phyloP scores from a whole-genome alignment of 345 rosid species.

The Arabidopsis suecica region DNA sequence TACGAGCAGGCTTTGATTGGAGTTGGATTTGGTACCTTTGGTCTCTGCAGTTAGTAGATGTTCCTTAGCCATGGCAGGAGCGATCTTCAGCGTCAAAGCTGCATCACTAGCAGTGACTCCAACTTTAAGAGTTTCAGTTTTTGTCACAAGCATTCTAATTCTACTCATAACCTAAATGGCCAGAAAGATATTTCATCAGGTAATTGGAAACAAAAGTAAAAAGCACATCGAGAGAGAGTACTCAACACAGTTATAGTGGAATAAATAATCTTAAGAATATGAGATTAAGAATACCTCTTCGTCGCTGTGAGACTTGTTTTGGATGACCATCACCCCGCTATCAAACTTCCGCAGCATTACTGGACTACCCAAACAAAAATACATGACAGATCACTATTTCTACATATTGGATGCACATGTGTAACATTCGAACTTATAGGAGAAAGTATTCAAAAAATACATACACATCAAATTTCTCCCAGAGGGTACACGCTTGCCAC shows the following conservation, averaged over 20 bases:
- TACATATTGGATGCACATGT: constrained; percentile 5
- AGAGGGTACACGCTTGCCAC: constrained; percentile 88
- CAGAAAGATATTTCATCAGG: constrained; percentile 16
- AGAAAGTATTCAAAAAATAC: constrained; percentile 10
- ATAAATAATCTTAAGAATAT: not conserved
- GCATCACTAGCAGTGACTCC: constrained; percentile 94
- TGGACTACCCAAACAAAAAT: constrained; percentile 65
- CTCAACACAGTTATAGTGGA: not conserved
- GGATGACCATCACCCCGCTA: constrained; percentile 97
- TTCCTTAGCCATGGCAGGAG: constrained; percentile 99
- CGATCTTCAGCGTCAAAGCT: constrained; percentile 87
- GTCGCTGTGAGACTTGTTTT: constrained; percentile 88
- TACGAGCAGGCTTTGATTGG: constrained; percentile 18
- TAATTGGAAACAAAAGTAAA: not conserved
- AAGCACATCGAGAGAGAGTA: not conserved
- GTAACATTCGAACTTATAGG: not conserved
- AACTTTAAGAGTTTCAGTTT: constrained; percentile 63
- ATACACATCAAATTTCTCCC: constrained; percentile 97
- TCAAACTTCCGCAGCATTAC: constrained; percentile 98
- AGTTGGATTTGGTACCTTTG: constrained; percentile 56
- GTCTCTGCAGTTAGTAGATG: constrained; percentile 90
- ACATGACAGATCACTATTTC: constrained; percentile 35
- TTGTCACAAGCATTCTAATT: constrained; percentile 69
- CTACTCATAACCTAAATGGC: constrained; percentile 69
- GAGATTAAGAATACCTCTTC: constrained; percentile 70